Conservation (phyloP, 192 early-diverging fungal species). For the Pilaira anomala region DNA sequence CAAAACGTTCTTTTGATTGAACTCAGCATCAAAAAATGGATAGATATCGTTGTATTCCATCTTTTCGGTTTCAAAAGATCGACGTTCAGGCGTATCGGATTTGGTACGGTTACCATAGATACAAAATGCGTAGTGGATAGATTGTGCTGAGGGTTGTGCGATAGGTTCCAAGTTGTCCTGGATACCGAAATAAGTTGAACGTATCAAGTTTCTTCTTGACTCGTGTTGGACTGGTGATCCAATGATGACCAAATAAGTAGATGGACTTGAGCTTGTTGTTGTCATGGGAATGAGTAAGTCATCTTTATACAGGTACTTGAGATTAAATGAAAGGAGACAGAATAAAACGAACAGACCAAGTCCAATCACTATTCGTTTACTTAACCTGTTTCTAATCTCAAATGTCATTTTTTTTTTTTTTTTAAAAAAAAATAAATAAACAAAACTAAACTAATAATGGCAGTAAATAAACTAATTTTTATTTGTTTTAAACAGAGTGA, state of each 20-base stretch:
- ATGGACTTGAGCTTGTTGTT: too few species aligned
- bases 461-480: too few species aligned
- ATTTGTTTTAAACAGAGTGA: too few species aligned
- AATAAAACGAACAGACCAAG: too few species aligned
- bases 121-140: conserved; percentile 45
- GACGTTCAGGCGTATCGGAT: conserved; percentile 19
- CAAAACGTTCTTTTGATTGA: conserved; percentile 18
- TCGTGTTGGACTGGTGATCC: conserved; percentile 36
- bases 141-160: conserved; percentile 31
- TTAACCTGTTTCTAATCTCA: too few species aligned
- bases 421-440: too few species aligned
- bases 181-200: conserved; percentile 49
- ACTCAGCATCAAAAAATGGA: conserved; percentile 15
- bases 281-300: too few species aligned
- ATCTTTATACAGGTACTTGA: too few species aligned
- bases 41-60: conserved; percentile 52
- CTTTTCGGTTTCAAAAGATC: conserved; percentile 40
- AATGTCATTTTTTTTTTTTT: too few species aligned
- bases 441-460: too few species aligned
- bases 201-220: conserved; percentile 41
- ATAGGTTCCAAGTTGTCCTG: conserved; percentile 49
- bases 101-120: conserved; percentile 22
- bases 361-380: too few species aligned
- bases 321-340: too few species aligned
- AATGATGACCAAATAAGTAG: conserved; percentile 41